Percentiles rank a stretch among this genome's conserved stretches.
phyloP scores from a whole-genome alignment of 2,329 filamentous ascomycete genomes.

The Alternaria incomplexa region DNA sequence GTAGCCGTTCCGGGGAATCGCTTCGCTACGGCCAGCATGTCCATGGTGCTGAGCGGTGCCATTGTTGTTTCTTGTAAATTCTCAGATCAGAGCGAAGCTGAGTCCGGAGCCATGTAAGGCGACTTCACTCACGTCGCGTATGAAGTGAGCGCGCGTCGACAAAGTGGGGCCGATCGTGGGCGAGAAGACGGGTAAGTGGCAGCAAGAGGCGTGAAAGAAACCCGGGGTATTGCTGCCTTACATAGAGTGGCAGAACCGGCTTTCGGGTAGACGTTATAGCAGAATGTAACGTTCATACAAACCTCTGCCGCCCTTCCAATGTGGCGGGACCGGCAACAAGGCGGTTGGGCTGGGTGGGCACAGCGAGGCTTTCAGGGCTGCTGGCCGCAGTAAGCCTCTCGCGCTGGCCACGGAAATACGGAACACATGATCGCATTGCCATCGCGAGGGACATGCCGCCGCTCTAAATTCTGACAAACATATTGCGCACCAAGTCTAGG shows the following conservation, averaged over 20 bases:
- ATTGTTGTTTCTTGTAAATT: slow-evolving; percentile 16
- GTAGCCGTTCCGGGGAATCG: slow-evolving; percentile 26
- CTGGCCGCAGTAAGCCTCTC: slow-evolving; percentile 25
- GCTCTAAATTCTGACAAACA: background rate
- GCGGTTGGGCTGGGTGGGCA: slow-evolving; percentile 18
- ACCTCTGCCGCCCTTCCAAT: slow-evolving; percentile 10
- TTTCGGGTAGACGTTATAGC: slow-evolving; percentile 1
- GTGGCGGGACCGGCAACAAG: slow-evolving; percentile 13
- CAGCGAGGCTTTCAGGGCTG: slow-evolving; percentile 21
- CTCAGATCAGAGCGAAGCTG: background rate
- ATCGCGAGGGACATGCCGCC: slow-evolving; percentile 1
- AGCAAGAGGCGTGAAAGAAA: background rate
- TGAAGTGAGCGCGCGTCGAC: background rate
- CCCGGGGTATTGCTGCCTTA: slow-evolving; percentile 6
- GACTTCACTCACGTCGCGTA: background rate
- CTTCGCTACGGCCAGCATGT: slow-evolving; percentile 18
- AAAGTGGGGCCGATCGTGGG: background rate
- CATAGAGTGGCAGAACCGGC: slow-evolving; percentile 1
- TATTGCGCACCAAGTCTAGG: background rate
- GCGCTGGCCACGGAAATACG: slow-evolving; percentile 4
- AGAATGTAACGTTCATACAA: slow-evolving; percentile 3
- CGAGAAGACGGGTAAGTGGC: background rate
- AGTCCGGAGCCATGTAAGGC: slow-evolving; percentile 5
- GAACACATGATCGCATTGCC: background rate
- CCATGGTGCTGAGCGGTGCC: slow-evolving; percentile 27